These are phyloP conservation scores for Phytophthora quininea DNA, from an alignment of 352 stramenopile genomes.

Conservation along the genomic window DNA sequence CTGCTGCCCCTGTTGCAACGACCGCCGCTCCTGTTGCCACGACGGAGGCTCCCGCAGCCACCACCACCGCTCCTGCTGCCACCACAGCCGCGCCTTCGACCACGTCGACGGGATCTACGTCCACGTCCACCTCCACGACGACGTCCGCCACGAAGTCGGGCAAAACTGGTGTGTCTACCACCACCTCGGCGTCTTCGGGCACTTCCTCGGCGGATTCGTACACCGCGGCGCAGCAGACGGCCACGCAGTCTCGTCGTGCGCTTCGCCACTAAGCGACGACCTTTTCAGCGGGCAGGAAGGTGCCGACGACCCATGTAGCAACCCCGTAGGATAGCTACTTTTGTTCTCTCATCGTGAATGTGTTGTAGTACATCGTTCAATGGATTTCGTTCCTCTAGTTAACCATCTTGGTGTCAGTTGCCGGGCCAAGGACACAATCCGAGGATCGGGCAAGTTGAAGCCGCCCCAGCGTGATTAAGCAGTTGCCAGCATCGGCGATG, in stretches of 20 bases:
- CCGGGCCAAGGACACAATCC: too few species aligned
- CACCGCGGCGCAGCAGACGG: slow-evolving; percentile 25
- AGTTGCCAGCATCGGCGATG: too few species aligned
- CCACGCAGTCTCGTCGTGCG: slow-evolving; percentile 21
- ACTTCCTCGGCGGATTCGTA: slow-evolving; percentile 28
- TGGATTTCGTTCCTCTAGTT: too few species aligned
- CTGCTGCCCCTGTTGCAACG: slow-evolving; percentile 4
- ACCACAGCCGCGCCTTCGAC: not conserved
- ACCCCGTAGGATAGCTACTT: too few species aligned
- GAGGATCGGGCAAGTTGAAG: too few species aligned
- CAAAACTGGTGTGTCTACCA: slow-evolving; percentile 19
- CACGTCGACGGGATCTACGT: not conserved
- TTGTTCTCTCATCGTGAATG: too few species aligned
- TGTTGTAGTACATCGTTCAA: too few species aligned
- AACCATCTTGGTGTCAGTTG: too few species aligned
- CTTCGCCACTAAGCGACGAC: slow-evolving; percentile 23
- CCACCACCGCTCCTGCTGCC: not conserved
- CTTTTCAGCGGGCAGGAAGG: slow-evolving; percentile 13
- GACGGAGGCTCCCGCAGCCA: not conserved
- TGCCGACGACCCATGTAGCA: too few species aligned
- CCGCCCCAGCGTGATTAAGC: too few species aligned
- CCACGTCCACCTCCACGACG: slow-evolving; percentile 7
- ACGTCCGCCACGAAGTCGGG: slow-evolving; percentile 13
- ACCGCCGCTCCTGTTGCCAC: not conserved
- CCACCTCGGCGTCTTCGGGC: slow-evolving; percentile 9